A percentile compares a stretch with the other conserved stretches of the same genome.
These are phyloP conservation scores for Litsea cubeba DNA, from an alignment of 164 flowering plant species.

Conservation along the genomic window DNA sequence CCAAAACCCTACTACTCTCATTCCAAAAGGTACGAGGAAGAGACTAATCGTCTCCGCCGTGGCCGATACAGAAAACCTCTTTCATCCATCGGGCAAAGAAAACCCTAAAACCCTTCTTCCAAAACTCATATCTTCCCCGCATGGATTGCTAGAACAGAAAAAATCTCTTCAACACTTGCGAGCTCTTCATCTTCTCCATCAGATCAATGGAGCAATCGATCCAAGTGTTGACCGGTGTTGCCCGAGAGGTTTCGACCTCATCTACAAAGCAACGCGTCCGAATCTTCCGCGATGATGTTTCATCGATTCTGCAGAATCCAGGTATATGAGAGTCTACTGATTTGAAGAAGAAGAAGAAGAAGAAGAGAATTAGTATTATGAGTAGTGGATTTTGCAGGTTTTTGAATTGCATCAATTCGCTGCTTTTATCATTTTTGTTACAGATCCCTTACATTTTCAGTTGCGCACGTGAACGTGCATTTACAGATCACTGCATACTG, in stretches of 20 bases:
- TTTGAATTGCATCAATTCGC: background rate
- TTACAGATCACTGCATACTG: too few species aligned
- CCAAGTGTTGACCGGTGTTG: constrained; percentile 38
- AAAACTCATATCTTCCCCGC: background rate
- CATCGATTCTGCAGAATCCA: constrained; percentile 30
- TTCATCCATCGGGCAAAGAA: too few species aligned
- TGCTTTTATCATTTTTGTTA: too few species aligned
- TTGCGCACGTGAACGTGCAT: too few species aligned
- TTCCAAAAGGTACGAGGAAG: too few species aligned
- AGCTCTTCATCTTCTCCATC: background rate
- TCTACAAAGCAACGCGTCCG: constrained; percentile 54
- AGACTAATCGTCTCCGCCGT: too few species aligned
- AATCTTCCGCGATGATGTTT: constrained; percentile 58
- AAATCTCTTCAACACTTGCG: background rate
- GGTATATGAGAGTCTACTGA: constrained; percentile 22
- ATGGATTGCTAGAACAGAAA: background rate
- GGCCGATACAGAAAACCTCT: too few species aligned
- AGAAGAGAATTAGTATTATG: background rate
- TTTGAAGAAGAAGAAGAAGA: background rate
- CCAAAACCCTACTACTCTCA: too few species aligned
- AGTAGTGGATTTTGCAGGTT: too few species aligned
- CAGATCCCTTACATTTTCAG: too few species aligned
- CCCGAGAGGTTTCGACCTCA: constrained; percentile 44
- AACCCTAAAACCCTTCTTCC: background rate
- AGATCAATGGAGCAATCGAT: constrained; percentile 22